A percentile compares a stretch with the other conserved stretches of the same genome.
Conservation (phyloP, 2,329 filamentous ascomycete genomes). For the Rhinocladiella similis region DNA sequence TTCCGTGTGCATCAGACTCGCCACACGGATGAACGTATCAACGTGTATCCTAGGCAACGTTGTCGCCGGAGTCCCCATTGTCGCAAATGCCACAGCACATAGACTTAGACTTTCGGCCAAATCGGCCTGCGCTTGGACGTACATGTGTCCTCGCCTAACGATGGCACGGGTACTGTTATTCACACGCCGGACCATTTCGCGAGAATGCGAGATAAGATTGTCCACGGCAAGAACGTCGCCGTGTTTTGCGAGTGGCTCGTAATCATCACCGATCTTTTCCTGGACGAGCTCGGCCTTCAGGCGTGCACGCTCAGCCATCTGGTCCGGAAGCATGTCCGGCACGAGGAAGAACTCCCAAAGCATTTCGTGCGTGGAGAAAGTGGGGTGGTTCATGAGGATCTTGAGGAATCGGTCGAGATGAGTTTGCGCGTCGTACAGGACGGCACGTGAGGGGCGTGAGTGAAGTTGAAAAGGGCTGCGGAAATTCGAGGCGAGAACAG, state of each 20-base stretch:
- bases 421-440: slow-evolving; percentile 83
- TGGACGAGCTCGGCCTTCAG: slow-evolving; percentile 80
- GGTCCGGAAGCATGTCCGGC: slow-evolving; percentile 84
- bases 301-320: slow-evolving; percentile 84
- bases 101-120: slow-evolving; percentile 45
- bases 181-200: slow-evolving; percentile 83
- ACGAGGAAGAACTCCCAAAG: slow-evolving; percentile 99
- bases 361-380: slow-evolving; percentile 94
- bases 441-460: slow-evolving; percentile 82
- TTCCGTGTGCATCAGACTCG: slow-evolving; percentile 59
- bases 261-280: slow-evolving; percentile 87
- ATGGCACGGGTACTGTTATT: slow-evolving; percentile 81
- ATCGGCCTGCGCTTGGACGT: slow-evolving; percentile 62
- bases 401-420: slow-evolving; percentile 85
- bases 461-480: slow-evolving; percentile 91
- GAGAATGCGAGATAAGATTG: slow-evolving; percentile 85
- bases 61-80: slow-evolving; percentile 48
- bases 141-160: slow-evolving; percentile 73
- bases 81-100: slow-evolving; percentile 49
- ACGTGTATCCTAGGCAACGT: slow-evolving; percentile 71
- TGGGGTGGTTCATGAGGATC: slow-evolving; percentile 82
- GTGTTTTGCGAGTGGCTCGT: slow-evolving; percentile 65
- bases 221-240: slow-evolving; percentile 78
- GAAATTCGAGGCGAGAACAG: slow-evolving; percentile 62
- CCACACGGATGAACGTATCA: slow-evolving; percentile 71